These are phyloP conservation scores for Leucogyrophana mollusca DNA, from an alignment of 768 basidiomycete genomes.

Conservation along the genomic window DNA sequence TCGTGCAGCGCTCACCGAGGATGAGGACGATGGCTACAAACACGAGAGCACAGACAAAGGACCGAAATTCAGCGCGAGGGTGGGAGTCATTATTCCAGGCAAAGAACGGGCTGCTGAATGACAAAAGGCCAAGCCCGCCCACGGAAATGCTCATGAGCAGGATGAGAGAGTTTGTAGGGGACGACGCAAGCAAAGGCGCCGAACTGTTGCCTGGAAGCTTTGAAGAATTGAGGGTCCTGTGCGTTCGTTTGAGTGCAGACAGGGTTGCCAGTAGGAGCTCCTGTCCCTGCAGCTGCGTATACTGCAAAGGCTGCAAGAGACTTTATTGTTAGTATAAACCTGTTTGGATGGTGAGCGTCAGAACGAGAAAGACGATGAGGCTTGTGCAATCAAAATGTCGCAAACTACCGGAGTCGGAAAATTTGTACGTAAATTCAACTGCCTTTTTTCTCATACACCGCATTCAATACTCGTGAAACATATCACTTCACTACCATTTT, in stretches of 20 bases:
- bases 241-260: conserved; percentile 33
- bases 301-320: not conserved
- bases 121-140: conserved; percentile 59
- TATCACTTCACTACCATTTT: too few species aligned
- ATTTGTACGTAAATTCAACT: conserved; percentile 17
- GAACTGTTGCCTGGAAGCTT: conserved; percentile 32
- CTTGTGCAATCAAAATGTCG: conserved; percentile 11
- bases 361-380: conserved; percentile 11
- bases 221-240: conserved; percentile 23
- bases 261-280: conserved; percentile 37
- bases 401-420: conserved; percentile 25
- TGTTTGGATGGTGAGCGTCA: conserved; percentile 4
- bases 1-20: conserved; percentile 53
- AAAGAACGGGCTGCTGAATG: conserved; percentile 53
- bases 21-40: conserved; percentile 67
- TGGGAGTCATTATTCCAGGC: conserved; percentile 46
- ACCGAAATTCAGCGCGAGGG: conserved; percentile 64
- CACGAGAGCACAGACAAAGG: conserved; percentile 68
- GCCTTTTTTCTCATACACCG: conserved; percentile 9
- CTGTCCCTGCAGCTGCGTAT: conserved; percentile 7
- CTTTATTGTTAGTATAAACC: not conserved
- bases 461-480: too few species aligned
- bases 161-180: conserved; percentile 47
- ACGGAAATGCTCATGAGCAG: conserved; percentile 67
- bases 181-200: conserved; percentile 30